phyloP scores from a whole-genome alignment of 306 rosid species.

The Morella rubra region DNA sequence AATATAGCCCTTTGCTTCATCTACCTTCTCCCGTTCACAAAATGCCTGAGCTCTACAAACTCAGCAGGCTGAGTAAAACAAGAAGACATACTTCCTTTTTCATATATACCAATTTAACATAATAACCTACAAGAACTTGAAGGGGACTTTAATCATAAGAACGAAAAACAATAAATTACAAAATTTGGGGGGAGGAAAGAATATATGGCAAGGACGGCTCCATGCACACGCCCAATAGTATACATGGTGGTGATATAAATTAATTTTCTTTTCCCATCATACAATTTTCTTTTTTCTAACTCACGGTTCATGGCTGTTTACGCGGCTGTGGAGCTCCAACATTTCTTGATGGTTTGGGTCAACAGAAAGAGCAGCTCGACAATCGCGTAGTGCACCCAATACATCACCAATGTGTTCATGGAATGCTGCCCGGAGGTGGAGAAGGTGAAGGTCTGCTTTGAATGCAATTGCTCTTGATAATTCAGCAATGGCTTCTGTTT shows the following conservation, averaged over 20 bases:
- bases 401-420: constrained; percentile 86
- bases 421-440: constrained; percentile 88
- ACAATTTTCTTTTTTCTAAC: background rate
- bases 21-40: no score
- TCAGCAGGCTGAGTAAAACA: no score
- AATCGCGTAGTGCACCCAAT: constrained; percentile 72
- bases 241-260: constrained; percentile 27
- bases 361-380: constrained; percentile 92
- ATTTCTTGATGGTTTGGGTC: constrained; percentile 93
- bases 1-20: no score
- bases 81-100: background rate
- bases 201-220: background rate
- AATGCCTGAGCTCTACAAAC: no score
- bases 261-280: background rate
- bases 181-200: constrained; percentile 26
- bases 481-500: constrained; percentile 79
- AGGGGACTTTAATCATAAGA: background rate
- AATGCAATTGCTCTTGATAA: constrained; percentile 83
- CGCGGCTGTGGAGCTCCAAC: constrained; percentile 89
- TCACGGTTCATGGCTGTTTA: constrained; percentile 85
- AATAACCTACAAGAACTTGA: background rate
- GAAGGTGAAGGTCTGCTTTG: constrained; percentile 90
- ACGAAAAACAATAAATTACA: constrained; percentile 28
- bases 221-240: constrained; percentile 29
- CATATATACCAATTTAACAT: background rate